Evolutionary conservation across 2,329 filamentous ascomycete species (phyloP), one percentile per base, ranked within the genome.

Genomic region (Sclerotinia trifoliorum): DNA sequence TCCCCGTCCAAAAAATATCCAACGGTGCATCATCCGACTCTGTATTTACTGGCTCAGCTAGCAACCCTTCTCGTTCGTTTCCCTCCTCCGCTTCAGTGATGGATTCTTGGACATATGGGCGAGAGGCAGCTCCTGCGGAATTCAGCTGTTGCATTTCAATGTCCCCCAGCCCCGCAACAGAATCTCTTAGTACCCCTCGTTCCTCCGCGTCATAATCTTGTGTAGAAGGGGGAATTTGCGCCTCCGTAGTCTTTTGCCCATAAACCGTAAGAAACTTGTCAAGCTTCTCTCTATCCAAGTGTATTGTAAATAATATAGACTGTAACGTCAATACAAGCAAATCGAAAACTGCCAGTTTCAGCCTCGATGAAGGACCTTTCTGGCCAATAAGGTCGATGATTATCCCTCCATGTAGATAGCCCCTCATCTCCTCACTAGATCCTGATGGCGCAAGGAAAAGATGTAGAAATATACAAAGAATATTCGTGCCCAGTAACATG

Each of bases 351-450:
- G 90, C 71, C 57, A 89, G 82, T 63, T 84, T 82, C 21, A 85
- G 73, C 71, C 82, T 83, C 32, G 85, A 88, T 1, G 83, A 82
- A 1, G 88, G 85, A 5, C 87, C 85, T 72, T 84, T 84, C 76
- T 91, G 88, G 19, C 88, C 88, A 72, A 91, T 82, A 72, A 91
- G 88, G 74, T 91, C 88, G 73, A 90, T 84, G 32, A 90, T 81
- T 63, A 90, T 80, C 46, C 88, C 88, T 32, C 88, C 88, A 71
- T 90, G 88, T 32, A 90, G 81, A 74, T 90, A 90, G 32, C 88
- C 88, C 65, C 86, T 81, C 69, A 86, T 83, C 49, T 85, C 82
- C 73, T 90, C 88, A 69, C 83, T 82, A n/a, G 86, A 87, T 29
- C 79, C 78, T 0, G 86, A 84, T 0, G 87, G 78, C 10, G 84